Conservation (phyloP, 2,329 filamentous ascomycete genomes). For the Elsinoe fawcettii region DNA sequence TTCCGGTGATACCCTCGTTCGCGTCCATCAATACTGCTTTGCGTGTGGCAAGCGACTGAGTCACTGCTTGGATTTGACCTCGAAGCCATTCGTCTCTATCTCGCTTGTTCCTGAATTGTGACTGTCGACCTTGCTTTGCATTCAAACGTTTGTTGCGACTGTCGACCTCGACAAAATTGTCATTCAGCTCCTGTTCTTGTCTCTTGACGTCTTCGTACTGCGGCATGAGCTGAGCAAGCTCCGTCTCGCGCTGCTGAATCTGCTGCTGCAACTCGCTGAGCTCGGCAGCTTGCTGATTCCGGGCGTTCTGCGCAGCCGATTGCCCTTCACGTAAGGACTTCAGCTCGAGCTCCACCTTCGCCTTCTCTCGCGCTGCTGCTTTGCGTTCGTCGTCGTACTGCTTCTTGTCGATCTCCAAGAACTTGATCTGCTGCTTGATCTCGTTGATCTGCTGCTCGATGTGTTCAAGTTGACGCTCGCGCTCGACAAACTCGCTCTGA, state of each 20-base stretch:
- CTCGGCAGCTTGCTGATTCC: conserved; percentile 62
- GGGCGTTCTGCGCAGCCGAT: conserved; percentile 65
- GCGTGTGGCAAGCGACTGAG: conserved; percentile 66
- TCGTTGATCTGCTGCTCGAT: conserved; percentile 74
- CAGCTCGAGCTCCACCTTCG: conserved; percentile 77
- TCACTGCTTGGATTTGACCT: conserved; percentile 71
- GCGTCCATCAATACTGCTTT: conserved; percentile 80
- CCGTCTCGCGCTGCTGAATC: conserved; percentile 67
- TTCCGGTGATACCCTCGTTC: conserved; percentile 67
- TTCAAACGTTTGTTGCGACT: conserved; percentile 70
- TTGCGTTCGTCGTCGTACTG: conserved; percentile 87
- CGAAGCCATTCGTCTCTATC: conserved; percentile 80
- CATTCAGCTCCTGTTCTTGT: conserved; percentile 62
- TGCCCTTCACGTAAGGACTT: conserved; percentile 79
- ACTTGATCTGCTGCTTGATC: conserved; percentile 72
- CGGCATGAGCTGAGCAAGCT: conserved; percentile 68
- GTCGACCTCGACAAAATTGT: conserved; percentile 68
- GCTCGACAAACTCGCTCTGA: conserved; percentile 64
- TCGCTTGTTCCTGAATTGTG: conserved; percentile 77
- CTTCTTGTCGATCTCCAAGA: conserved; percentile 73
- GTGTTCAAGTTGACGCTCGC: conserved; percentile 68
- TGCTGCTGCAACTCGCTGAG: conserved; percentile 63
- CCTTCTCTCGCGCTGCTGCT: conserved; percentile 68
- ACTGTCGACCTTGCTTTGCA: conserved; percentile 83
- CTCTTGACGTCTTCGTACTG: conserved; percentile 65